Evolutionary conservation across 768 basidiomycete genomes (phyloP).

Genomic region (Hypsizygus marmoreus): DNA sequence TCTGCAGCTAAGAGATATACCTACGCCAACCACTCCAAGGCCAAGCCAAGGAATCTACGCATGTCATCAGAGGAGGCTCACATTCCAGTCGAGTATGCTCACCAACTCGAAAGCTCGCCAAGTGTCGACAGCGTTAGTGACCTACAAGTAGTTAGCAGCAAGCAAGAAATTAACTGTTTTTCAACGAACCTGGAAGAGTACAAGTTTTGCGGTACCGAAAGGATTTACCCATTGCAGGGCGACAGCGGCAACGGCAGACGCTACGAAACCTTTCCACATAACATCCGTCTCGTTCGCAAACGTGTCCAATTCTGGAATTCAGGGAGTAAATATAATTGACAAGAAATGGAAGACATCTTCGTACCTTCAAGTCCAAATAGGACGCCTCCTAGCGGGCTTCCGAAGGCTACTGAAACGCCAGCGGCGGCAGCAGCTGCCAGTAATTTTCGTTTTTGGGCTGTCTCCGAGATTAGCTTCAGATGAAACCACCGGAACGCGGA

Average conservation of each 20-base stretch:
- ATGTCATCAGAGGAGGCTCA: slow-evolving; percentile 1
- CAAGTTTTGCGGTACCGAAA: slow-evolving; percentile 82
- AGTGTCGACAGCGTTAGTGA: slow-evolving; percentile 57
- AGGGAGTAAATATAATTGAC: background rate
- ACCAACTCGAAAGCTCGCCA: slow-evolving; percentile 79
- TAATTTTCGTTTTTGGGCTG: slow-evolving; percentile 80
- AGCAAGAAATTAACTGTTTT: background rate
- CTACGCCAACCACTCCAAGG: slow-evolving; percentile 63
- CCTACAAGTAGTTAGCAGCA: slow-evolving; percentile 30
- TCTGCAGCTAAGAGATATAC: slow-evolving; percentile 13
- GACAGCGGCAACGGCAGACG: slow-evolving; percentile 85
- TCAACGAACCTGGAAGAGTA: slow-evolving; percentile 64
- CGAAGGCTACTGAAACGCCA: slow-evolving; percentile 87
- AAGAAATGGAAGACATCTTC: background rate
- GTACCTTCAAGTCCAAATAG: slow-evolving; percentile 79
- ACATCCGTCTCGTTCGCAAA: slow-evolving; percentile 76
- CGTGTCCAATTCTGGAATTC: slow-evolving; percentile 67
- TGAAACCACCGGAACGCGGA: background rate
- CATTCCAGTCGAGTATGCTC: slow-evolving; percentile 10
- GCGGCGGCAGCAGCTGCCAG: slow-evolving; percentile 84
- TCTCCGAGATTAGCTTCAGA: background rate
- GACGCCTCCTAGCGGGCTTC: slow-evolving; percentile 84
- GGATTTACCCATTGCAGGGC: slow-evolving; percentile 83
- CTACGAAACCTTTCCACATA: slow-evolving; percentile 88
- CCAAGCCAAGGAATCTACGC: slow-evolving; percentile 70